Conservation (phyloP, 176 grass and related monocot species). For the Juncus effusus region DNA sequence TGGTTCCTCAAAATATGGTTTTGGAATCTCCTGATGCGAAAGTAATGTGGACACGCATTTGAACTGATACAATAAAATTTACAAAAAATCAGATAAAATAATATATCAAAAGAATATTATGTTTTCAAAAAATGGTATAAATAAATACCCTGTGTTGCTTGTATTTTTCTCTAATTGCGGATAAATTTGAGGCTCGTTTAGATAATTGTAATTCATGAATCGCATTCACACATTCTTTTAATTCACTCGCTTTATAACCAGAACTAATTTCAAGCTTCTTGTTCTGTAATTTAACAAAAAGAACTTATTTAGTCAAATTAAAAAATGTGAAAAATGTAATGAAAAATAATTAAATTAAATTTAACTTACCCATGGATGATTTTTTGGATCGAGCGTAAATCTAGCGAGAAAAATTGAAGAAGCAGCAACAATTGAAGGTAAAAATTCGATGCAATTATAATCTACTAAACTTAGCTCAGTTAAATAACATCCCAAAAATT, state of each 20-base stretch:
- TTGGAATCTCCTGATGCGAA: conserved; percentile 47
- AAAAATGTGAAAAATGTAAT: conserved; percentile 16
- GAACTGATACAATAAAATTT: conserved; percentile 50
- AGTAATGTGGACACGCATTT: conserved; percentile 58
- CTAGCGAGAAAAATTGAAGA: conserved; percentile 70
- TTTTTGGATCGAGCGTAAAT: conserved; percentile 47
- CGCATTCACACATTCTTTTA: conserved; percentile 62
- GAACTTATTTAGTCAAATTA: conserved; percentile 1
- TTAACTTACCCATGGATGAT: conserved; percentile 71
- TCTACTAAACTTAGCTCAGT: conserved; percentile 82
- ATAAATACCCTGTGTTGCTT: conserved; percentile 71
- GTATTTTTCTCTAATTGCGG: conserved; percentile 75
- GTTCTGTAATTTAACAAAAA: conserved; percentile 32
- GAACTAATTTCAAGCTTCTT: conserved; percentile 50
- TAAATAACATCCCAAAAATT: conserved; percentile 66
- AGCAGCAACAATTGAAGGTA: conserved; percentile 83
- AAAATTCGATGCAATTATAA: conserved; percentile 60
- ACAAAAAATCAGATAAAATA: conserved; percentile 10
- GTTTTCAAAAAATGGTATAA: conserved; percentile 19
- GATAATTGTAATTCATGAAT: conserved; percentile 78
- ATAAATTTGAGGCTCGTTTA: conserved; percentile 38
- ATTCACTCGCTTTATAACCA: conserved; percentile 61
- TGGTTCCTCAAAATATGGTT: conserved; percentile 12
- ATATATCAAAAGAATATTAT: conserved; percentile 6
- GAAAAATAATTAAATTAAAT: not conserved